Percentiles rank a stretch among this genome's conserved stretches.
These are phyloP conservation scores for Aspergillus affinis DNA, from an alignment of 495 filamentous ascomycete genomes.

Conservation along the genomic window DNA sequence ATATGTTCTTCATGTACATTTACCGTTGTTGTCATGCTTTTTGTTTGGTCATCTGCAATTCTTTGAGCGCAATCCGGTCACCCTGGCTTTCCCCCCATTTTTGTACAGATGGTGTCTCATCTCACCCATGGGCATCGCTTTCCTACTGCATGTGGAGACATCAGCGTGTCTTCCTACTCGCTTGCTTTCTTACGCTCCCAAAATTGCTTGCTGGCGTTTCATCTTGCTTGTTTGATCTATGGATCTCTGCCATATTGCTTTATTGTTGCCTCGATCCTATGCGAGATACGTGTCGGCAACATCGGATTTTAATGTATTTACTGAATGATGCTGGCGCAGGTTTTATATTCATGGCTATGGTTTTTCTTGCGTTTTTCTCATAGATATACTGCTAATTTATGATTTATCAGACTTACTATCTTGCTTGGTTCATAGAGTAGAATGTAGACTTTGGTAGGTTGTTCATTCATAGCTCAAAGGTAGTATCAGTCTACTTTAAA, in stretches of 20 bases:
- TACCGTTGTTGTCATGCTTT: conserved; percentile 1
- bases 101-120: conserved; percentile 2
- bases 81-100: conserved; percentile 1
- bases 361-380: conserved; percentile 6
- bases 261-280: not conserved
- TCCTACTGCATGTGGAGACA: not conserved
- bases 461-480: too few relatives aligned
- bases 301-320: conserved; percentile 5
- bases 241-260: not conserved
- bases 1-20: not conserved
- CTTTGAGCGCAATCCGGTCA: conserved; percentile 6
- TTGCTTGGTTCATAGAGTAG: too few relatives aligned
- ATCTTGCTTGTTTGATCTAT: not conserved
- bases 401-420: conserved; percentile 1
- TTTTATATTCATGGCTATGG: not conserved
- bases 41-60: conserved; percentile 1
- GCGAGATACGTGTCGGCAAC: conserved; percentile 3
- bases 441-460: too few relatives aligned
- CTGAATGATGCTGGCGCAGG: conserved; percentile 5
- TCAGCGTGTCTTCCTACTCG: not conserved
- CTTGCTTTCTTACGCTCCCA: not conserved
- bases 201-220: not conserved
- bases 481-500: too few relatives aligned
- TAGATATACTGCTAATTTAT: conserved; percentile 9
- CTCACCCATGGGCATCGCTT: not conserved